Evolutionary conservation across 176 grass and related monocot species (phyloP), one percentile per base, ranked within the genome.

Genomic region (Cenchrus fungigraminus): DNA sequence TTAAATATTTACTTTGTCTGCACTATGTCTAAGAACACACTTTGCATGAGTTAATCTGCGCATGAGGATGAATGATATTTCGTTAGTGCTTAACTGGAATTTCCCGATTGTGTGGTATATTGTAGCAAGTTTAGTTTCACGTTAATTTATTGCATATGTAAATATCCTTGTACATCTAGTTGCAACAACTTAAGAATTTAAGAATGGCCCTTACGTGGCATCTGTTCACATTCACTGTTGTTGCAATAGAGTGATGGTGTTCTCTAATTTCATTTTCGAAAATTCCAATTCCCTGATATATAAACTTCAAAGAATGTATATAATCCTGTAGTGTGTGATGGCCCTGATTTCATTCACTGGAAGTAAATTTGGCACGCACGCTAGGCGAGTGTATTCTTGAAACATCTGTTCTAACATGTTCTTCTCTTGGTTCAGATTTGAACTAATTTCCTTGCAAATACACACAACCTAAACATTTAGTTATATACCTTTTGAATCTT

Each of bases 131-230:
- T 20, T 47, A 61, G 43, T 32, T 59, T 44, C 55, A 49, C 2
- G 42, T 49, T 49, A 46, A 61, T 68, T 87, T 79, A 59, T 73
- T 73, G 75, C 61, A 66, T 51, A 28, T 66, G 6, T 65, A 49
- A 73, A 73, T 84, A 20, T 52, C 51, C 50, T 57, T 73, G 12
- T 73, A 50, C 5, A 4, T 83, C 74, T 83, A 65, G 20, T 86
- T 82, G 13, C 43, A 40, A 50, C 56, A 14, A 25, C 17, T 86
- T 72, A 11, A 64, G 9, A 89, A 81, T 49, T 74, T 72, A 19
- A 78, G 13, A 64, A 31, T 67, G 62, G 25, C 20, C 14, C 75
- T 88, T 65, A 22, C 63, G 31, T 67, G 66, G 40, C 15, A 29
- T 19, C 44, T 55, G 31, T 76, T 44, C 4, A 53, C 29, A 53